Conservation (phyloP, 768 basidiomycete species). For the Leccinum disarticulatum region DNA sequence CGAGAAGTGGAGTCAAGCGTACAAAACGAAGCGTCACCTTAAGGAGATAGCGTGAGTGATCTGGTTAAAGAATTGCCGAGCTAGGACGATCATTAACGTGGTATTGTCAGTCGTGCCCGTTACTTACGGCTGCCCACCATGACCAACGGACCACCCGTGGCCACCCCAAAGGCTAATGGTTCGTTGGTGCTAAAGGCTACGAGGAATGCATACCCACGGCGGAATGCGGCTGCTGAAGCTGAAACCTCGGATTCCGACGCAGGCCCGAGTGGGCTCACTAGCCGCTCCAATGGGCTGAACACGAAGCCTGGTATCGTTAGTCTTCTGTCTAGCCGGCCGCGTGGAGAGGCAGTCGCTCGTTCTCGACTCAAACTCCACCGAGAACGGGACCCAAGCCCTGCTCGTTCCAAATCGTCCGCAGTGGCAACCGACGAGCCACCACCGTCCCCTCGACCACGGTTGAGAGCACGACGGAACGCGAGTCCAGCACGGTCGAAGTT, state of each 20-base stretch:
- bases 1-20: constrained; percentile 65
- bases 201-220: constrained; percentile 34
- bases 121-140: constrained; percentile 72
- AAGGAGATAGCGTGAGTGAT: constrained; percentile 80
- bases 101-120: constrained; percentile 63
- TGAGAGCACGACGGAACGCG: constrained; percentile 37
- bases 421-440: constrained; percentile 22
- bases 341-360: constrained; percentile 27
- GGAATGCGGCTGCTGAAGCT: constrained; percentile 24
- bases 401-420: constrained; percentile 29
- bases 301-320: constrained; percentile 37
- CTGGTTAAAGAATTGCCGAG: constrained; percentile 10
- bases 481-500: constrained; percentile 39
- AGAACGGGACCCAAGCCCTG: constrained; percentile 34
- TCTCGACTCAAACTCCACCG: constrained; percentile 28
- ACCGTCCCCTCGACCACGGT: constrained; percentile 34
- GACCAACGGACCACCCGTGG: constrained; percentile 37
- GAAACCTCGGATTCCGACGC: constrained; percentile 35
- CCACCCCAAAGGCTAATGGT: constrained; percentile 31
- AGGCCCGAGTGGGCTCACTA: constrained; percentile 25
- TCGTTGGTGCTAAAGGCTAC: constrained; percentile 26
- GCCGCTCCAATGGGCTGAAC: constrained; percentile 27
- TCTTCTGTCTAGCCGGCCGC: constrained; percentile 37
- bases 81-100: constrained; percentile 27
- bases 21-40: constrained; percentile 67